Evolutionary conservation across 148 eudicot genomes (phyloP), one percentile per base, ranked within the genome.

Genomic region (Cornus controversa): DNA sequence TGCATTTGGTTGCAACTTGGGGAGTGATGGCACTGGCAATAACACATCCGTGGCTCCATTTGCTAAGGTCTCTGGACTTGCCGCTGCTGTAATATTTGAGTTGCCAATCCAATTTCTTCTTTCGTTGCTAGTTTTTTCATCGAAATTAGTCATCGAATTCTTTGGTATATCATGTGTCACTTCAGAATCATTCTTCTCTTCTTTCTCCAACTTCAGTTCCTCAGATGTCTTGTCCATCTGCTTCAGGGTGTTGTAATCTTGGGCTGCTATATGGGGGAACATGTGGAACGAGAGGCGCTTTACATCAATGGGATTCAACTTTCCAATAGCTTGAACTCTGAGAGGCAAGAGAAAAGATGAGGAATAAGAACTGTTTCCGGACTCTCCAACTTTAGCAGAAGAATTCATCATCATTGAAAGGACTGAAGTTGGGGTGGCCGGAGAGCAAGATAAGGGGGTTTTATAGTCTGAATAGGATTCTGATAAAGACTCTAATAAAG

Each of bases 351-450:
- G 90, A 68, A 80, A 82, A 8, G 96, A 93, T 5, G 94, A 86
- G 40, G 87, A 87, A 77, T 83, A 88, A 58, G 85, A 36, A 31
- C 76, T 29, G 63, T 81, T 60, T 82, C 85, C 47, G 82, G 82
- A 31, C 25, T 60, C 64, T 60, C 24, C 64, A 22, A 29, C 47
- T 20, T 66, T 75, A 22, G 15, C 13, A 28, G 70, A 60, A 20
- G 11, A 16, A 40, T 62, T 75, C 20, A 37, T 67, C 13, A 77
- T 57, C 63, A 82, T 89, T 0, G 90, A 86, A 60, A 96, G 91
- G 53, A 93, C 98, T 36, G 98, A 96, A 64, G 97, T 93, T 18
- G 99, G 98, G 25, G 99, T 93, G 1, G 68, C 86, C 14, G 99
- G 99, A 64, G 98, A 91, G 54, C 81, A 66, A 20, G 82, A 82